Percentiles rank a stretch among this genome's conserved stretches.
Evolutionary conservation across 1,284 basidiomycete genomes (phyloP).

Genomic region (Paramarasmius palmivorus): DNA sequence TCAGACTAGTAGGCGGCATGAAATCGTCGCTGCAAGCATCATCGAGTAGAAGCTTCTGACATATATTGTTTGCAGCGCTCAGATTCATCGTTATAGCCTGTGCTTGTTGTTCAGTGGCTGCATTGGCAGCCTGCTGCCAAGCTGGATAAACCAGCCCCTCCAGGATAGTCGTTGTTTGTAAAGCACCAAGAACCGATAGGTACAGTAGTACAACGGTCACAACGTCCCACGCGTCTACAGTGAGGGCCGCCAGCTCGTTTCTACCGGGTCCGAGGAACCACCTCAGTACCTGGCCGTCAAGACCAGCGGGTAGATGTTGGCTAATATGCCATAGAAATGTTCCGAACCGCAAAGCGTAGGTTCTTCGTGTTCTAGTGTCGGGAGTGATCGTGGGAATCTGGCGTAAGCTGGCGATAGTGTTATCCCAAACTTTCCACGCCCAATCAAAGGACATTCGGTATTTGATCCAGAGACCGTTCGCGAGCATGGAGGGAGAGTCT

Average conservation of each 20-base stretch:
- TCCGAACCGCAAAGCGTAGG: constrained; percentile 63
- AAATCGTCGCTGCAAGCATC: constrained; percentile 46
- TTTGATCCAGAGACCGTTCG: constrained; percentile 76
- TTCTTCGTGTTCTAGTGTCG: constrained; percentile 44
- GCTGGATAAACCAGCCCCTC: constrained; percentile 73
- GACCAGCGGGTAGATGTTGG: constrained; percentile 68
- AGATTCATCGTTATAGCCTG: constrained; percentile 51
- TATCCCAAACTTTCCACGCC: constrained; percentile 81
- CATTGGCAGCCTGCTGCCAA: constrained; percentile 56
- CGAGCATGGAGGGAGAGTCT: constrained; percentile 67
- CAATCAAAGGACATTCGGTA: constrained; percentile 70
- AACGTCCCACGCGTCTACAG: constrained; percentile 64
- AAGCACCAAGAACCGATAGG: constrained; percentile 64
- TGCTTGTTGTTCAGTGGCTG: constrained; percentile 35
- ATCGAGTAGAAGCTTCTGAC: constrained; percentile 55
- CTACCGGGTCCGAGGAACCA: constrained; percentile 72
- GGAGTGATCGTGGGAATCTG: constrained; percentile 59
- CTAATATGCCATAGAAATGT: constrained; percentile 71
- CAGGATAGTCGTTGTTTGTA: constrained; percentile 70
- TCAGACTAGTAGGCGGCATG: constrained; percentile 50
- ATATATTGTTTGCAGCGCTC: constrained; percentile 61
- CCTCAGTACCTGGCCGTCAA: constrained; percentile 63
- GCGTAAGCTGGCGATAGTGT: constrained; percentile 67
- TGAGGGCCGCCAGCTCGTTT: constrained; percentile 57
- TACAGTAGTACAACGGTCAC: constrained; percentile 61